phyloP scores from a whole-genome alignment of 306 rosid genomes.

The Nissolia schottii region DNA sequence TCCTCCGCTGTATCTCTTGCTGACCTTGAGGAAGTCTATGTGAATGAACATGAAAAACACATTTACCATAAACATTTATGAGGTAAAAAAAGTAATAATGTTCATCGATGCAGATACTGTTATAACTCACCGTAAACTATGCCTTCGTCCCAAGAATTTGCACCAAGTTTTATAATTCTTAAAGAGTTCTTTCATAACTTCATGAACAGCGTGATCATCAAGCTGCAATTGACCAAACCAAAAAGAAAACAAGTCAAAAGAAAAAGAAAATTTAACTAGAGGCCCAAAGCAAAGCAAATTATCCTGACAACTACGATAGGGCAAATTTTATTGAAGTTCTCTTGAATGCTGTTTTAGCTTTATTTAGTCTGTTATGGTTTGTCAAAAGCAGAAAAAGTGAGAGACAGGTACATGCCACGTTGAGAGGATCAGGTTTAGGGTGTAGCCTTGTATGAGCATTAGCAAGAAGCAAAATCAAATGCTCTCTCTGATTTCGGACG shows the following conservation, averaged over 20 bases:
- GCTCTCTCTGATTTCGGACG: conserved; percentile 94
- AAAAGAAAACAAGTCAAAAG: background rate
- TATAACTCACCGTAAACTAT: conserved; percentile 73
- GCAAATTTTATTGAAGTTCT: conserved; percentile 8
- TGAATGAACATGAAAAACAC: conserved; percentile 21
- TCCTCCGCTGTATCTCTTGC: too few species aligned
- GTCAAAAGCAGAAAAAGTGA: background rate
- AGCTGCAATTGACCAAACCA: conserved; percentile 52
- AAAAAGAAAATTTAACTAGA: background rate
- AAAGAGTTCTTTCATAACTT: conserved; percentile 63
- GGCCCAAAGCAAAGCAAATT: conserved; percentile 19
- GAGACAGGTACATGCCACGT: conserved; percentile 52
- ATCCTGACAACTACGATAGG: background rate
- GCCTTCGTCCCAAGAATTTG: conserved; percentile 82
- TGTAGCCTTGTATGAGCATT: conserved; percentile 79
- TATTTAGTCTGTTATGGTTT: background rate
- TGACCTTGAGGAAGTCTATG: conserved; percentile 78
- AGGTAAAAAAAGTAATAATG: background rate
- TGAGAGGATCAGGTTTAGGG: conserved; percentile 92
- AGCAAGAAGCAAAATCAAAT: conserved; percentile 86
- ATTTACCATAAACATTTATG: conserved; percentile 11
- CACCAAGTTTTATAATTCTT: conserved; percentile 92
- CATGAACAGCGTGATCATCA: conserved; percentile 87
- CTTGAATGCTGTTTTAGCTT: background rate
- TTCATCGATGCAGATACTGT: background rate